Conservation (phyloP, 495 filamentous ascomycete species). For the Clavariopsis aquatica region DNA sequence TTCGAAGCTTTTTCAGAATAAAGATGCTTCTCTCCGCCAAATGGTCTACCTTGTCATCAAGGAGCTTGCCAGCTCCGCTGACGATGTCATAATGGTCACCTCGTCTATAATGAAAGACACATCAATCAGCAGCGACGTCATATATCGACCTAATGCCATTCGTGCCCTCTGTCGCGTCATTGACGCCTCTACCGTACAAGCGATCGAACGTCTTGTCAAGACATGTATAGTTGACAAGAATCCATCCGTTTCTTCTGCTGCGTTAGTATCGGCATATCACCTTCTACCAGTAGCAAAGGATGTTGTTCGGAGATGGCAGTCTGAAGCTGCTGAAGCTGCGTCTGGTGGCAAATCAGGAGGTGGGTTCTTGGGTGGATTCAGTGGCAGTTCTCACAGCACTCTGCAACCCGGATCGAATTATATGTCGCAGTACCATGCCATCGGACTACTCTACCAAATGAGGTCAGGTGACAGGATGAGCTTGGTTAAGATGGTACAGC, state of each 20-base stretch:
- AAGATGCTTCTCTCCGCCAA: conserved; percentile 95
- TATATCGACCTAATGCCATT: conserved; percentile 97
- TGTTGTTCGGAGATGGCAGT: conserved; percentile 96
- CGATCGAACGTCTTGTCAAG: conserved; percentile 97
- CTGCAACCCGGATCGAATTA: conserved; percentile 73
- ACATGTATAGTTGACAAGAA: conserved; percentile 99
- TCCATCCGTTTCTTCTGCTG: conserved; percentile 94
- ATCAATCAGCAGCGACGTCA: conserved; percentile 87
- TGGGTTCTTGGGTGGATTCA: conserved; percentile 87
- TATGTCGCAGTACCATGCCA: conserved; percentile 98
- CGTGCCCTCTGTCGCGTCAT: conserved; percentile 95
- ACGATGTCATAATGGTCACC: conserved; percentile 99
- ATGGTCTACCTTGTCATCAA: conserved; percentile 97
- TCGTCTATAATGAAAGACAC: conserved; percentile 98
- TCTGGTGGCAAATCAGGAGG: conserved; percentile 82
- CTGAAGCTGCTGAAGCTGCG: conserved; percentile 96
- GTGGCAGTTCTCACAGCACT: conserved; percentile 64
- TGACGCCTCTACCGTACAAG: conserved; percentile 96
- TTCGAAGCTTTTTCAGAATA: conserved; percentile 99
- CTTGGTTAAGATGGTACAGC: conserved; percentile 99
- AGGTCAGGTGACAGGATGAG: conserved; percentile 96
- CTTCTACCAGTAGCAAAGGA: conserved; percentile 93
- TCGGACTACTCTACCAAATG: conserved; percentile 98
- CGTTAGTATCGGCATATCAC: conserved; percentile 96
- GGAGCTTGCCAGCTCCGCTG: conserved; percentile 92